Conservation (phyloP, 208 protist species). For the Trichomonas gallinae region DNA sequence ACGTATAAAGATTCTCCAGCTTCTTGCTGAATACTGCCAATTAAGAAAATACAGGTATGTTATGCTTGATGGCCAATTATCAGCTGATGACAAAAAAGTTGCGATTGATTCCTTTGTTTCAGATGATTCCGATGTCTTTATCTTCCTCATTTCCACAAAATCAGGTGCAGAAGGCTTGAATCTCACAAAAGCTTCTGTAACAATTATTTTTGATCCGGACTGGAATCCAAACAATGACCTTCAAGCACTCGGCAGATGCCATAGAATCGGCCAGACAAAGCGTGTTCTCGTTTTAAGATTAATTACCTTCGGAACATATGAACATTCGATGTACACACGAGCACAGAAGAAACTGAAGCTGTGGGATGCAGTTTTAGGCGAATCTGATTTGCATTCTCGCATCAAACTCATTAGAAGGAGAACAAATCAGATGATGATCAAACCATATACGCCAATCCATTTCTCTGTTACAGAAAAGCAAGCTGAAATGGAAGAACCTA, state of each 20-base stretch:
- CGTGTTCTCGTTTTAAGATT: slow-evolving; percentile 78
- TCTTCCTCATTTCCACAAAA: slow-evolving; percentile 56
- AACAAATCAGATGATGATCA: background rate
- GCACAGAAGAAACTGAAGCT: slow-evolving; percentile 60
- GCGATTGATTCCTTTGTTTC: slow-evolving; percentile 30
- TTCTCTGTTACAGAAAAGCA: background rate
- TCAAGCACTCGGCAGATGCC: slow-evolving; percentile 74
- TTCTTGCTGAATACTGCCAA: slow-evolving; percentile 41
- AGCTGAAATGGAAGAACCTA: too few species aligned
- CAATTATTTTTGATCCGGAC: slow-evolving; percentile 65
- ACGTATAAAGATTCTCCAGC: slow-evolving; percentile 52
- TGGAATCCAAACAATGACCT: slow-evolving; percentile 81
- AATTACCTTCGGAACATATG: slow-evolving; percentile 71
- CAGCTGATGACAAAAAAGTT: slow-evolving; percentile 31
- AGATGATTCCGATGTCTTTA: slow-evolving; percentile 31
- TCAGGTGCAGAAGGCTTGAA: slow-evolving; percentile 60
- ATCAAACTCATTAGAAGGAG: background rate
- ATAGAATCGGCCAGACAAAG: slow-evolving; percentile 78
- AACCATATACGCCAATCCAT: background rate
- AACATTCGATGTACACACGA: slow-evolving; percentile 68
- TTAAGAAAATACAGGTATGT: slow-evolving; percentile 22
- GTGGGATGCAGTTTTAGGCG: background rate
- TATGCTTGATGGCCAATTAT: slow-evolving; percentile 14
- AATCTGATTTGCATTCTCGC: background rate
- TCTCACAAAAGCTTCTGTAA: slow-evolving; percentile 53